Evolutionary conservation across 495 filamentous ascomycete species (phyloP).

Genomic region (Aspergillus olivimuriae): DNA sequence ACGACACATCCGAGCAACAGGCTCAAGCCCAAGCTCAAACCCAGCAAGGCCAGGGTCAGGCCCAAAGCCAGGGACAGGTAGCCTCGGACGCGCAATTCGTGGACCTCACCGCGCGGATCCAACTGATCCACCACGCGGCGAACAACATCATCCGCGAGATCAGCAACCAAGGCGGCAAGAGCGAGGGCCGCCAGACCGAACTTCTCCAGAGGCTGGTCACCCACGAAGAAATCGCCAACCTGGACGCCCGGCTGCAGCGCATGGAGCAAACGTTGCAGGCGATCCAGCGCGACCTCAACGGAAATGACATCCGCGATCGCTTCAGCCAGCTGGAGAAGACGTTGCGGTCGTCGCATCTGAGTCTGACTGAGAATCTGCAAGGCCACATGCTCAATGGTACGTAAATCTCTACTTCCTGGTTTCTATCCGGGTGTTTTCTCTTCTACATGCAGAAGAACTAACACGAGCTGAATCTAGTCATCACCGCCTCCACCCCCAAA

Average conservation of each 20-base stretch:
- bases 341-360: conserved; percentile 65
- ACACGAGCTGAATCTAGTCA: conserved; percentile 35
- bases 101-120: conserved; percentile 75
- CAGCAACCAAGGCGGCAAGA: conserved; percentile 36
- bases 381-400: conserved; percentile 29
- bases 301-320: conserved; percentile 66
- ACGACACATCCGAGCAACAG: conserved; percentile 16
- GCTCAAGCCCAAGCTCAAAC: too few species aligned
- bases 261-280: conserved; percentile 50
- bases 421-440: conserved; percentile 5
- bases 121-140: conserved; percentile 66
- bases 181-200: conserved; percentile 57
- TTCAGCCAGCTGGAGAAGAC: conserved; percentile 65
- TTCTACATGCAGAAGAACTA: background rate
- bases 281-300: conserved; percentile 60
- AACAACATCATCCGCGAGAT: conserved; percentile 61
- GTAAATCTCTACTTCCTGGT: conserved; percentile 4
- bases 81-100: conserved; percentile 56
- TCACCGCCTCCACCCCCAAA: conserved; percentile 52
- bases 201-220: conserved; percentile 37
- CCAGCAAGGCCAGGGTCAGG: too few species aligned
- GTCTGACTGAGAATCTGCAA: conserved; percentile 49
- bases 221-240: conserved; percentile 47
- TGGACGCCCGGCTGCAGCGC: conserved; percentile 47
- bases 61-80: conserved; percentile 19